These are phyloP conservation scores for Thielaviopsis ethacetica DNA, from an alignment of 2,329 filamentous ascomycete genomes.

Conservation along the genomic window DNA sequence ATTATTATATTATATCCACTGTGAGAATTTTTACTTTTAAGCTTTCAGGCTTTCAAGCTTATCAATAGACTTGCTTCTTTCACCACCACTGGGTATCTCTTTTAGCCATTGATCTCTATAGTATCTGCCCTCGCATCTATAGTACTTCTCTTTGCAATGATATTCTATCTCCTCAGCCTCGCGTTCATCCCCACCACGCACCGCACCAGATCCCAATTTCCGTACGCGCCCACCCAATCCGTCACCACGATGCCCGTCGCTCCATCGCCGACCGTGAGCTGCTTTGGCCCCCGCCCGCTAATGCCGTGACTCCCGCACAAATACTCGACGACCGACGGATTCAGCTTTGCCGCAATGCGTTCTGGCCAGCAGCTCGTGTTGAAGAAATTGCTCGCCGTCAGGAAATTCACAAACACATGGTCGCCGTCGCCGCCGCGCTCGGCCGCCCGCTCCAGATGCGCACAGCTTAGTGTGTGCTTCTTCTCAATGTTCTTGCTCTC, in stretches of 20 bases:
- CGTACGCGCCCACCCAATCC: constrained; percentile 78
- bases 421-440: constrained; percentile 19
- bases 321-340: constrained; percentile 55
- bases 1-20: too few species aligned
- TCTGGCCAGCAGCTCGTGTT: constrained; percentile 85
- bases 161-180: constrained; percentile 27
- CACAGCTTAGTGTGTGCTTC: constrained; percentile 60
- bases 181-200: constrained; percentile 88
- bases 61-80: too few species aligned
- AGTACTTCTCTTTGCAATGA: too few species aligned
- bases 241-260: constrained; percentile 78
- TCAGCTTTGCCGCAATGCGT: constrained; percentile 72
- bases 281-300: constrained; percentile 30
- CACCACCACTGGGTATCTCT: too few species aligned
- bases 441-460: constrained; percentile 60
- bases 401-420: constrained; percentile 60
- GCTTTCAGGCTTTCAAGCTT: too few species aligned
- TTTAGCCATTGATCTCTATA: too few species aligned
- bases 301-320: constrained; percentile 41
- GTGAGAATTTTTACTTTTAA: too few species aligned
- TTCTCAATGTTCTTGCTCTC: constrained; percentile 58
- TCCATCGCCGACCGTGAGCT: constrained; percentile 47
- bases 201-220: constrained; percentile 79
- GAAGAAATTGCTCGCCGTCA: constrained; percentile 90
- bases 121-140: too few species aligned